Percentiles rank a stretch among this genome's conserved stretches.
Conservation (phyloP, 495 filamentous ascomycete species). For the Lasiosphaeris hirsuta region DNA sequence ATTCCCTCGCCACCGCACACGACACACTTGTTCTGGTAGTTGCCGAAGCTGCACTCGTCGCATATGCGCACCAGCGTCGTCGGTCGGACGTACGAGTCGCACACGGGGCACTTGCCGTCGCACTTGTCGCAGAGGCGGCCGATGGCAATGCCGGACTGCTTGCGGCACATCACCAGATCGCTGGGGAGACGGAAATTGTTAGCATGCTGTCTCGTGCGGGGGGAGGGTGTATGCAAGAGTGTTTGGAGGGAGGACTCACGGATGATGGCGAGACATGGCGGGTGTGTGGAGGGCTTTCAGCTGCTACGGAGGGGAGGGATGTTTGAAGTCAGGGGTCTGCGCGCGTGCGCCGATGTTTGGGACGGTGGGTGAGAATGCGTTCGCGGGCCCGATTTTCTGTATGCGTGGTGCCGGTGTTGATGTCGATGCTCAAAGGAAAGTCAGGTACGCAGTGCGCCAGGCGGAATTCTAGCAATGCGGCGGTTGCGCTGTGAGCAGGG, state of each 20-base stretch:
- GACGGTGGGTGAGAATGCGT: too few relatives aligned
- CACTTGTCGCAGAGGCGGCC: constrained; percentile 99
- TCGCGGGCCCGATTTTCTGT: too few relatives aligned
- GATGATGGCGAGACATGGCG: constrained; percentile 39
- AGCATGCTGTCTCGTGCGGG: not conserved
- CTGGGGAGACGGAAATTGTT: constrained; percentile 36
- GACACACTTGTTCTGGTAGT: constrained; percentile 99
- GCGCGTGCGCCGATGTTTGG: not conserved
- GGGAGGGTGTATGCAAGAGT: not conserved
- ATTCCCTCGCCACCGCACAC: constrained; percentile 99
- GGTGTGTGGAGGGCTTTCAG: not conserved
- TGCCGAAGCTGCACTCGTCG: constrained; percentile 98
- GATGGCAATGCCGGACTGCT: constrained; percentile 96
- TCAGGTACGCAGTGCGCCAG: too few relatives aligned
- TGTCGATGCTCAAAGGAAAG: too few relatives aligned
- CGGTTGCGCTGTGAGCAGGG: too few relatives aligned
- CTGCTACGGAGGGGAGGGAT: not conserved
- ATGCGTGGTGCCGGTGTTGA: too few relatives aligned
- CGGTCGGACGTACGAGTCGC: constrained; percentile 97
- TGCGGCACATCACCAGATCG: constrained; percentile 99
- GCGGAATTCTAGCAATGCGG: too few relatives aligned
- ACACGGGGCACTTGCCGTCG: constrained; percentile 98
- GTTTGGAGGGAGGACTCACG: constrained; percentile 19
- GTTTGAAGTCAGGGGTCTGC: not conserved
- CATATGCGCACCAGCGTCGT: constrained; percentile 97